Conservation (phyloP, 805 yeast species). For the Grigorovia transvaalensis region DNA sequence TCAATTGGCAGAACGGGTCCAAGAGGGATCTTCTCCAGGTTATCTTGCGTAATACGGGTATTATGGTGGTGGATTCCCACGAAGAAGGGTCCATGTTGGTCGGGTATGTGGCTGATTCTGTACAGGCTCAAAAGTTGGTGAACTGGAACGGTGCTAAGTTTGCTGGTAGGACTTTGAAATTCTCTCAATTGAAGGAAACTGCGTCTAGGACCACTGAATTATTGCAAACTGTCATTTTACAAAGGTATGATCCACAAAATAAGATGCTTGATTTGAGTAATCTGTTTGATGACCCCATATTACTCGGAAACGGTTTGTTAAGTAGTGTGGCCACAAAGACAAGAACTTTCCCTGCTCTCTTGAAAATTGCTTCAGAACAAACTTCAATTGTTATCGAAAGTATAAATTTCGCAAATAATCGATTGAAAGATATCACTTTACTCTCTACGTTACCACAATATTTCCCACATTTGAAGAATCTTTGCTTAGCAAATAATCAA, state of each 20-base stretch:
- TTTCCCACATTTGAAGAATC: slow-evolving; percentile 66
- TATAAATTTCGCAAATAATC: slow-evolving; percentile 59
- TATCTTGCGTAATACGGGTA: slow-evolving; percentile 53
- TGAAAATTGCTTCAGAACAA: slow-evolving; percentile 64
- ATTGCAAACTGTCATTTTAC: slow-evolving; percentile 47
- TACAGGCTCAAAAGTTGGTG: slow-evolving; percentile 48
- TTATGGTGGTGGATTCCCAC: slow-evolving; percentile 41
- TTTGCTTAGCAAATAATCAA: slow-evolving; percentile 71
- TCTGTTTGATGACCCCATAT: slow-evolving; percentile 52
- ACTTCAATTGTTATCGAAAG: slow-evolving; percentile 43
- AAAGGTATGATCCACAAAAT: slow-evolving; percentile 55
- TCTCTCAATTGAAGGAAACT: slow-evolving; percentile 28
- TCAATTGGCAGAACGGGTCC: slow-evolving; percentile 77
- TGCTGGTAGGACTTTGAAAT: slow-evolving; percentile 59
- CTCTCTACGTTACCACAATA: slow-evolving; percentile 58
- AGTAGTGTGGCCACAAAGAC: slow-evolving; percentile 50
- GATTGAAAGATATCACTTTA: slow-evolving; percentile 47
- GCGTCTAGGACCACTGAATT: slow-evolving; percentile 46
- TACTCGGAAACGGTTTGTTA: slow-evolving; percentile 55
- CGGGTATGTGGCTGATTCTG: slow-evolving; percentile 45
- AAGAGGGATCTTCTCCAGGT: slow-evolving; percentile 59
- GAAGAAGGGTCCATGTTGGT: slow-evolving; percentile 48
- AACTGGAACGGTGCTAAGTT: slow-evolving; percentile 70
- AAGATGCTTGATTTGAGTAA: slow-evolving; percentile 61
- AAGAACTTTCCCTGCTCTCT: slow-evolving; percentile 81